These are phyloP conservation scores for Pleurotus djamor DNA, from an alignment of 768 basidiomycete genomes.

Conservation along the genomic window DNA sequence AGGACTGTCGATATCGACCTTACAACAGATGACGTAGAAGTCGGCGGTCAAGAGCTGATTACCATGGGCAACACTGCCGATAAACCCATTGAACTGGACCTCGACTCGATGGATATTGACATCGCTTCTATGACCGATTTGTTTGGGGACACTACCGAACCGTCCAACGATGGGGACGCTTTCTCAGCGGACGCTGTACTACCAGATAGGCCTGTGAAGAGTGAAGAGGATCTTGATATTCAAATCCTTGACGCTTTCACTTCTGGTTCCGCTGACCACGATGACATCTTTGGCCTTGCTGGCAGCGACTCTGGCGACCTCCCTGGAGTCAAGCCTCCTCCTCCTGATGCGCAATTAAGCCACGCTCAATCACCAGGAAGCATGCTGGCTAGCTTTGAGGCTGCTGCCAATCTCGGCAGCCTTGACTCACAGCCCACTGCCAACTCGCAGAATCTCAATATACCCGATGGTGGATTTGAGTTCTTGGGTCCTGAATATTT, in stretches of 20 bases:
- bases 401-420: slow-evolving; percentile 20
- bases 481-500: slow-evolving; percentile 46
- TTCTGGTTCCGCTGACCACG: slow-evolving; percentile 2
- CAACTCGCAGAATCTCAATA: slow-evolving; percentile 14
- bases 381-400: slow-evolving; percentile 42
- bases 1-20: slow-evolving; percentile 58
- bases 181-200: slow-evolving; percentile 44
- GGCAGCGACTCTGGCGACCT: slow-evolving; percentile 14
- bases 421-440: slow-evolving; percentile 14
- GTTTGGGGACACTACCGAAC: slow-evolving; percentile 48
- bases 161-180: slow-evolving; percentile 31
- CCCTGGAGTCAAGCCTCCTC: not conserved
- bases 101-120: slow-evolving; percentile 68
- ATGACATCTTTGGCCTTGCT: slow-evolving; percentile 30
- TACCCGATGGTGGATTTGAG: slow-evolving; percentile 38
- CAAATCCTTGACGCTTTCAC: slow-evolving; percentile 30
- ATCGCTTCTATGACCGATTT: slow-evolving; percentile 52
- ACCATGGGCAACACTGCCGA: slow-evolving; percentile 66
- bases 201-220: slow-evolving; percentile 17
- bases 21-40: slow-evolving; percentile 27
- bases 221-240: slow-evolving; percentile 21
- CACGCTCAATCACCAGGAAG: slow-evolving; percentile 34
- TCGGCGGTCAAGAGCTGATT: slow-evolving; percentile 22
- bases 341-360: not conserved
- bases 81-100: slow-evolving; percentile 79